Evolutionary conservation across 164 flowering plant species (phyloP), one percentile per base, ranked within the genome.

Genomic region (Piper longum): DNA sequence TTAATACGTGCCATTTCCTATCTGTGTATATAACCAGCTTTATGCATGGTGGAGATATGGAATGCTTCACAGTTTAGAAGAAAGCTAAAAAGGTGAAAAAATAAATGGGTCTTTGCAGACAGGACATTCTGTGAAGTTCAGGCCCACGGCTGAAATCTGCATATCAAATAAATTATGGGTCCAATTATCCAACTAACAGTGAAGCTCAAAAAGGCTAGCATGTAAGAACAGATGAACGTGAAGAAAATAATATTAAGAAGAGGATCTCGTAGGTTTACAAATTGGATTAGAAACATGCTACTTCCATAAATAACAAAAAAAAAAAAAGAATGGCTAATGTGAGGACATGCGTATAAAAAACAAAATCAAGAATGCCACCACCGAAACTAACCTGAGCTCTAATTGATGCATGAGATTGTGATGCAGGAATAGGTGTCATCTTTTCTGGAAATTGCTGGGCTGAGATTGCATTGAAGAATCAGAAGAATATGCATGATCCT

Each of bases 101-200:
- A 72, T 54, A 44, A 83, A 77, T 26, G 70, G 13, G 56, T 73
- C 68, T 52, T 85, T 71, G 66, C 85, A 81, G 40, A 81, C 75
- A 19, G 85, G 85, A 71, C 87, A 83, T 8, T 67, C 45, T 12
- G 71, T 55, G 44, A 83, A 81, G 65, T 60, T 66, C 62, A 26
- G 73, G 64, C 36, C 85, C 87, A 59, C 87, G 81, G 1, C 68
- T 81, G 16, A 77, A 77, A 67, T 83, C 87, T 83, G 82, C 63
- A 58, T 26, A 26, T n/a, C 26, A 66, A 65, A 16, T 44, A 57
- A 26, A 26, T 26, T 40, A 63, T 40, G 41, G 54, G 43, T 7
- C 36, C 36, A 41, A 19, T 48, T 52, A 52, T 16, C 51, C 13
- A 2, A 12, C 6, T 7, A 17, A 16, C 36, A 26, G 1, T 26